phyloP scores from a whole-genome alignment of 2,329 filamentous ascomycete genomes.

The Trichoderma cornu-damae region DNA sequence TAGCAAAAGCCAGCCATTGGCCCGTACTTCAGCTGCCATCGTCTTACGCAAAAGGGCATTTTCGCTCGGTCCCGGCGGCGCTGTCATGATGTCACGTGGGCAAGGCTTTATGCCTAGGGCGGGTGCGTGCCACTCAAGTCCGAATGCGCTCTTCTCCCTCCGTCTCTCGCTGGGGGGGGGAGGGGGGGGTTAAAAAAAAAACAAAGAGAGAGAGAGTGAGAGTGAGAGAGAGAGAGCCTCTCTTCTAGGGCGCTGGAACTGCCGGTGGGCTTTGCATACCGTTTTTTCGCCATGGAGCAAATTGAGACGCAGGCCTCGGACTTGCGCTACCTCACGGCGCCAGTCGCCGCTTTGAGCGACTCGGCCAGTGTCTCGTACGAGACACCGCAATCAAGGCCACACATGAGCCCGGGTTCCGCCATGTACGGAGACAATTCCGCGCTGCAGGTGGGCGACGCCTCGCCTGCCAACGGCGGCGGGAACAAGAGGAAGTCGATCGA shows the following conservation, averaged over 20 bases:
- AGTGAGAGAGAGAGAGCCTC: neutral
- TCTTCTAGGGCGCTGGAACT: too few relatives aligned
- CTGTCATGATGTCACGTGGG: constrained; percentile 10
- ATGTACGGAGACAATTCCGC: constrained; percentile 49
- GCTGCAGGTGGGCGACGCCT: constrained; percentile 24
- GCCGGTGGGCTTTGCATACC: too few relatives aligned
- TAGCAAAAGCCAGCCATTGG: neutral
- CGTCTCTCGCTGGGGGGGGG: neutral
- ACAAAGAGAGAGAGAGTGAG: too few relatives aligned
- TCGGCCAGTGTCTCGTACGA: constrained; percentile 32
- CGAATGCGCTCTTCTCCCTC: neutral
- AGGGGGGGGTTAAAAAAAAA: too few relatives aligned
- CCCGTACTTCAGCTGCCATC: neutral
- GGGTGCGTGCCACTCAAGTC: constrained; percentile 2
- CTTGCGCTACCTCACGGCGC: constrained; percentile 46
- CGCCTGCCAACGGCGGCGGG: constrained; percentile 22
- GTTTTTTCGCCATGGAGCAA: constrained; percentile 49
- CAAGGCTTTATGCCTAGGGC: constrained; percentile 9
- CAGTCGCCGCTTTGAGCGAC: constrained; percentile 27
- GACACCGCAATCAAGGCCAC: constrained; percentile 31
- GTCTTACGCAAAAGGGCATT: neutral
- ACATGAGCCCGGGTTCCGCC: constrained; percentile 37
- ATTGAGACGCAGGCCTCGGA: constrained; percentile 51
- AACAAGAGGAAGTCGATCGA: constrained; percentile 39
- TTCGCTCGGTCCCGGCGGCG: neutral